These are phyloP conservation scores for Colletotrichum theobromicola DNA, from an alignment of 2,329 filamentous ascomycete species.

Conservation along the genomic window DNA sequence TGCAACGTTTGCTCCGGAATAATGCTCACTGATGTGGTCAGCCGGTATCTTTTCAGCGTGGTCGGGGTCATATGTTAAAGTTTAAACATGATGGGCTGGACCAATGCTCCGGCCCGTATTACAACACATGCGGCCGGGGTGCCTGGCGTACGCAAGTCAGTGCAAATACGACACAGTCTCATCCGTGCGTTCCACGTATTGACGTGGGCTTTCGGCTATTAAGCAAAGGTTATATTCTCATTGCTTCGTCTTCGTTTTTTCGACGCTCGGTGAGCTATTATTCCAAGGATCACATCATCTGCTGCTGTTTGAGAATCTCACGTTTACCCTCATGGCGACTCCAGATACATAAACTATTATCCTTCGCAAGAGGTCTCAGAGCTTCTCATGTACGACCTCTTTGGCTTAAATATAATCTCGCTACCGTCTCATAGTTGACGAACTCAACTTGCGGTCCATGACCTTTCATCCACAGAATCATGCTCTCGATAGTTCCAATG, in stretches of 20 bases:
- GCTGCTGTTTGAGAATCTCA: not conserved
- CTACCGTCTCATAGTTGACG: not conserved
- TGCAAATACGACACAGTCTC: not conserved
- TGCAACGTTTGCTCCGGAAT: not conserved
- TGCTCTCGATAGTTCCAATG: conserved; percentile 47
- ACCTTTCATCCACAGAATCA: not conserved
- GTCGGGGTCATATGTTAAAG: not conserved
- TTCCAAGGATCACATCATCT: too few relatives aligned
- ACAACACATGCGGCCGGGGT: not conserved
- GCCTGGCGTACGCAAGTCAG: not conserved
- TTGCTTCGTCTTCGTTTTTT: not conserved
- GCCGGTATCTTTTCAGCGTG: not conserved
- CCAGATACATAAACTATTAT: not conserved
- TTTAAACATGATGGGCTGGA: not conserved
- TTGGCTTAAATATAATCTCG: not conserved
- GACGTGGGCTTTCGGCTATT: not conserved
- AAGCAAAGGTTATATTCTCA: too few relatives aligned
- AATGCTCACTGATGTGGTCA: not conserved
- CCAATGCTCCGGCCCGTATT: not conserved
- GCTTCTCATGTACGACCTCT: not conserved
- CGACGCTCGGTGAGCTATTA: not conserved
- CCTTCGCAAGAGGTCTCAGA: not conserved
- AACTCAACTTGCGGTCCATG: not conserved
- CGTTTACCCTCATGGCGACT: not conserved
- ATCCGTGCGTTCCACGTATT: not conserved